Base-by-base conservation (phyloP, 345 rosid genomes). In the Gossypium bickii region DNA sequence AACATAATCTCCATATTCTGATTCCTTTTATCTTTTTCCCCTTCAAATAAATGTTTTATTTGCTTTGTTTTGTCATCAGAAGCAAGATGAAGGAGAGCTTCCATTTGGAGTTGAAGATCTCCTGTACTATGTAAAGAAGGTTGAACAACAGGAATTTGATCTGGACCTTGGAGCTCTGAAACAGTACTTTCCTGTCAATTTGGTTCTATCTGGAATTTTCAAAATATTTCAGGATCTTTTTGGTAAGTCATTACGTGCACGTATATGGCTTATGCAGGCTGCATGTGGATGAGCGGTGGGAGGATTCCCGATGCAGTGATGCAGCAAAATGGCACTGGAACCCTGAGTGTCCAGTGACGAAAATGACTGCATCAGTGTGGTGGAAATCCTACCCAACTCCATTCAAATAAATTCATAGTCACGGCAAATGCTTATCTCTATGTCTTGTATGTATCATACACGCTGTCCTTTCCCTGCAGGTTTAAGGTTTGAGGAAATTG, bases 201-300 rank as follows among this genome's bases (percentile, higher is more conserved):
- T 94, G 87, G 98, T 92, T 86, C 80, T 91, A 24, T 81, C 98
- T 70, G 98, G 98, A 76, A 84, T 94, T 77, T 89, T 92, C 76
- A 94, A 92, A 87, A 83, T 91, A 81, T 82, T 84, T 53, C 98
- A 94, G 76, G 98, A 94, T 83, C 90, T 92, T 79, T 92, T 94
- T 77, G 97, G 98, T 94, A 89, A 83, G 77, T 73, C 45, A 22
- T 3, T 75, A 44, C 9, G 6, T 44, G 67, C 22, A 34, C 41
- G 1, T 34, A 24, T 48, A 27, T 51, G 53, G 9, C 38, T 11
- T 22, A 27, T 52, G 24, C 4, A n/a, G 51, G 15, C 51, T 47
- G 51, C 51, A 47, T 47, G 12, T 2, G 51, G 16, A 47, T 47
- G 16, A 9, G 51, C 0, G 51, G 16, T 47, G 16, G 51, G 4